phyloP scores from a whole-genome alignment of 371 early-diverging fungal genomes.

The Circinella umbellata region DNA sequence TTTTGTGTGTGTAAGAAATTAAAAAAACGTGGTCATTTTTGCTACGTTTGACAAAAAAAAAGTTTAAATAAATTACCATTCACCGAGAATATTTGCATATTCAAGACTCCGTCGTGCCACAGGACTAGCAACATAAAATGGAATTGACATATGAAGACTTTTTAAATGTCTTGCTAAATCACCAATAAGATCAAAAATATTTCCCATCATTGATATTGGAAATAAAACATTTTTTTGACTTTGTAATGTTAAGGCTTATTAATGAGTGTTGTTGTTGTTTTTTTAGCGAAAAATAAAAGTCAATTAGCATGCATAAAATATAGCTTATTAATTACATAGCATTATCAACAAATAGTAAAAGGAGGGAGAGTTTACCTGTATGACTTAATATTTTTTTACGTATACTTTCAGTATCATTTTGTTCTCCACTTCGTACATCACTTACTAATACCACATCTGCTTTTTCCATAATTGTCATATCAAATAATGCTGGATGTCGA shows the following conservation, averaged over 20 bases:
- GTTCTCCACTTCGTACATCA: slow-evolving; percentile 35
- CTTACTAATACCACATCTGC: slow-evolving; percentile 62
- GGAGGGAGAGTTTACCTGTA: slow-evolving; percentile 36
- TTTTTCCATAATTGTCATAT: slow-evolving; percentile 56
- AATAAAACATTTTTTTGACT: slow-evolving; percentile 74
- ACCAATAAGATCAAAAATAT: slow-evolving; percentile 78
- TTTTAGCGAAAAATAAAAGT: no score
- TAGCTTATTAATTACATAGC: no score
- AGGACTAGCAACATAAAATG: slow-evolving; percentile 76
- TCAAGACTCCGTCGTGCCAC: slow-evolving; percentile 79
- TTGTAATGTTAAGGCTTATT: slow-evolving; percentile 57
- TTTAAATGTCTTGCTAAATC: slow-evolving; percentile 58
- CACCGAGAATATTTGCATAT: slow-evolving; percentile 85
- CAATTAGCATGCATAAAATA: not conserved
- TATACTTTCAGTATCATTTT: slow-evolving; percentile 20
- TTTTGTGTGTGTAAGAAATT: not conserved
- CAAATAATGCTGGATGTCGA: slow-evolving; percentile 76
- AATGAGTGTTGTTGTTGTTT: not conserved
- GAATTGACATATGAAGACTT: slow-evolving; percentile 56
- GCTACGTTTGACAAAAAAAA: not conserved
- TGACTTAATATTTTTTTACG: slow-evolving; percentile 31
- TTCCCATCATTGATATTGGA: slow-evolving; percentile 70
- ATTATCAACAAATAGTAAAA: no score
- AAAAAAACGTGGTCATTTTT: not conserved
- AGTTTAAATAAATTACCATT: slow-evolving; percentile 64